These are phyloP conservation scores for Leccinum pellstonianum DNA, from an alignment of 768 basidiomycete species.

Conservation along the genomic window DNA sequence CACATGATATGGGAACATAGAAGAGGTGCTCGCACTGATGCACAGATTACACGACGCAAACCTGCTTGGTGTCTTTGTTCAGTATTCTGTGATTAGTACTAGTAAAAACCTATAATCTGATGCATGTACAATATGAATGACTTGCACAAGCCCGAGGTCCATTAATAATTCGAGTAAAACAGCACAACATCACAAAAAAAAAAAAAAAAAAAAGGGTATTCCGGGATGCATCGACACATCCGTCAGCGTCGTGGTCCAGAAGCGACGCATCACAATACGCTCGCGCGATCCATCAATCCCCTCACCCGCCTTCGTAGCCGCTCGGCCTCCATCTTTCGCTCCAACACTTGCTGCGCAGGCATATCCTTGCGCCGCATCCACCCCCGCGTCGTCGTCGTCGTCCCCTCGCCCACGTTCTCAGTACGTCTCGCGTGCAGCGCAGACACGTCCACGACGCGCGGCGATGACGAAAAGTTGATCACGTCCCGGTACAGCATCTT, in stretches of 20 bases:
- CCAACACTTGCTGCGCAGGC: slow-evolving; percentile 78
- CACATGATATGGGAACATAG: no score
- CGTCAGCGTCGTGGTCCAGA: neutral
- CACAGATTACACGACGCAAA: no score
- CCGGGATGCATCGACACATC: no score
- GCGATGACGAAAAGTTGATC: slow-evolving; percentile 77
- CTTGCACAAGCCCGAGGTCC: no score
- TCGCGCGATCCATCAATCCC: slow-evolving; percentile 68
- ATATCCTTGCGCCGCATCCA: slow-evolving; percentile 83
- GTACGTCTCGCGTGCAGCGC: slow-evolving; percentile 50
- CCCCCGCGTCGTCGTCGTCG: slow-evolving; percentile 32
- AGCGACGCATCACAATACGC: slow-evolving; percentile 11
- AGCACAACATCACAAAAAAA: no score
- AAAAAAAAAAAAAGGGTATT: no score
- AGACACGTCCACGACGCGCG: slow-evolving; percentile 84
- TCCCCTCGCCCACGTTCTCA: slow-evolving; percentile 45
- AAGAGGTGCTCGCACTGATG: no score
- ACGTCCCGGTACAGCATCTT: slow-evolving; percentile 89
- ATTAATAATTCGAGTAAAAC: no score
- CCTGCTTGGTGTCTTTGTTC: no score
- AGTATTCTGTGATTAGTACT: no score
- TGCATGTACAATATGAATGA: no score
- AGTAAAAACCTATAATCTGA: no score
- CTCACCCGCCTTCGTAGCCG: slow-evolving; percentile 65
- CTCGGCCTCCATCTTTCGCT: slow-evolving; percentile 76